phyloP scores from a whole-genome alignment of 2,329 filamentous ascomycete genomes.

The Penicillium vulpinum region DNA sequence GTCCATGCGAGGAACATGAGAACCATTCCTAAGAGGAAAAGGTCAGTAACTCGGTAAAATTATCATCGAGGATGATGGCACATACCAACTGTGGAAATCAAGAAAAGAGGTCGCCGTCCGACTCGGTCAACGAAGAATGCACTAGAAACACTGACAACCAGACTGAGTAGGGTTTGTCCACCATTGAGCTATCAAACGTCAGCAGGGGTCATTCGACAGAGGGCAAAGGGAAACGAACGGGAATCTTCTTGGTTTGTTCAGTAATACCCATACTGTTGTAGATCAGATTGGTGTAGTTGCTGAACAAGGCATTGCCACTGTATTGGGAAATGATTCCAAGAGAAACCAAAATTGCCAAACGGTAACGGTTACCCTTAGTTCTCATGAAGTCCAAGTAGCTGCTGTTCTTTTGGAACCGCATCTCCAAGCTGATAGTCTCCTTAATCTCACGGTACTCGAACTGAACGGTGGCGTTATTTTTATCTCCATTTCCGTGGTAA shows the following conservation, averaged over 20 bases:
- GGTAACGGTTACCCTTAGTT: constrained; percentile 65
- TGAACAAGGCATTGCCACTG: constrained; percentile 66
- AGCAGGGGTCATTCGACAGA: constrained; percentile 14
- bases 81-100: constrained; percentile 41
- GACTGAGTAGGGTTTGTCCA: constrained; percentile 61
- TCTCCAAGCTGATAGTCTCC: constrained; percentile 62
- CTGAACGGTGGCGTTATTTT: constrained; percentile 61
- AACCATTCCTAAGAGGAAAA: constrained; percentile 26
- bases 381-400: constrained; percentile 62
- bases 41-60: background rate
- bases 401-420: constrained; percentile 49
- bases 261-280: constrained; percentile 63
- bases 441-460: constrained; percentile 68
- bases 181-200: constrained; percentile 46
- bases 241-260: constrained; percentile 58
- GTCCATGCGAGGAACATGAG: constrained; percentile 56
- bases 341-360: constrained; percentile 62
- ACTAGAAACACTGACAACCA: constrained; percentile 58
- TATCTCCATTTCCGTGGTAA: constrained; percentile 64
- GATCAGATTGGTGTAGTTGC: constrained; percentile 65
- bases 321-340: constrained; percentile 69
- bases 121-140: constrained; percentile 58
- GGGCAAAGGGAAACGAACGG: constrained; percentile 36
- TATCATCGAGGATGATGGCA: rapidly evolving
- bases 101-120: constrained; percentile 59